Conservation (phyloP, 257 asterid species). For the Plantago ovata region DNA sequence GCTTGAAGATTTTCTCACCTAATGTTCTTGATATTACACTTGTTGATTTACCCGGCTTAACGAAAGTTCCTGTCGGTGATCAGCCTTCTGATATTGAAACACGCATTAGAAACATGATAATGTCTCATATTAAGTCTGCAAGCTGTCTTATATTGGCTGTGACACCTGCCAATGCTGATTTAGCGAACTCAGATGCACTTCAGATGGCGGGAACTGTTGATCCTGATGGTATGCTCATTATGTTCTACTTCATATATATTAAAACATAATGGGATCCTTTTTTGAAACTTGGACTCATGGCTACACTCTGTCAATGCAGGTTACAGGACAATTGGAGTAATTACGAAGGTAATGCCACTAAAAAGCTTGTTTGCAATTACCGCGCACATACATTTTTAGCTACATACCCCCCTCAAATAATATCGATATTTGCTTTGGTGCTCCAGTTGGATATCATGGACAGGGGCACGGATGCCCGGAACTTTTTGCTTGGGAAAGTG, state of each 20-base stretch:
- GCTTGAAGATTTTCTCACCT: slow-evolving; percentile 83
- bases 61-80: slow-evolving; percentile 95
- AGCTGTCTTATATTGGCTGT: slow-evolving; percentile 89
- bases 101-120: slow-evolving; percentile 91
- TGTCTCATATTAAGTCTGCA: slow-evolving; percentile 63
- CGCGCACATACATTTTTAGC: no score
- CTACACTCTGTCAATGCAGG: slow-evolving; percentile 48
- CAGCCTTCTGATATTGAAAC: slow-evolving; percentile 97
- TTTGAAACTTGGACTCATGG: slow-evolving; percentile 24
- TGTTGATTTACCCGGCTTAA: slow-evolving; percentile 94
- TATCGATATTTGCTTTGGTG: slow-evolving; percentile 31
- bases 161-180: slow-evolving; percentile 93
- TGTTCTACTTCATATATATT: slow-evolving; percentile 7
- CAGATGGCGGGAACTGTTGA: slow-evolving; percentile 96
- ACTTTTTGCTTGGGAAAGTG: slow-evolving; percentile 91
- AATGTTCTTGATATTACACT: slow-evolving; percentile 91
- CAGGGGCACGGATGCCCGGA: slow-evolving; percentile 92
- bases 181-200: slow-evolving; percentile 97
- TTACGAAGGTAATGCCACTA: slow-evolving; percentile 66
- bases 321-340: slow-evolving; percentile 87
- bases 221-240: slow-evolving; percentile 66
- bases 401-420: no score
- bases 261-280: neutral
- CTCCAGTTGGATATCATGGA: slow-evolving; percentile 97
- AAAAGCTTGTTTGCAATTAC: no score